Base-by-base conservation (phyloP, 2,329 filamentous ascomycete genomes). In the Scedosporium aurantiacum region DNA sequence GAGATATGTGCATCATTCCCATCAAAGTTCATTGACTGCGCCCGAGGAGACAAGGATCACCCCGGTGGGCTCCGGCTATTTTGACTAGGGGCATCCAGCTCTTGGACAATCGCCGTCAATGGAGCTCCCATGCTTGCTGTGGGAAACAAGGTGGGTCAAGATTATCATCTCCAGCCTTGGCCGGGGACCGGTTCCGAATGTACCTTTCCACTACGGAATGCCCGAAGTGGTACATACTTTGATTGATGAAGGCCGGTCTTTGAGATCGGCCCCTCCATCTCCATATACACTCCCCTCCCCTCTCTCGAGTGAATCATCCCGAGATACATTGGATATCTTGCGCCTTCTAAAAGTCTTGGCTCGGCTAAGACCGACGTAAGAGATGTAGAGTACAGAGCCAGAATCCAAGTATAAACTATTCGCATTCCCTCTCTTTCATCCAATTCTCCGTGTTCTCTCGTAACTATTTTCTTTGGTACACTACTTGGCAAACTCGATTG, bases 281-380 rank as follows among this genome's bases (percentile, higher is more conserved):
- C 50, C 18, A 54, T 47, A 54, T 27, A 14, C 23, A 16, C 12
- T 14, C 21, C 47, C 47, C 16, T 21, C 23, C 50, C 50, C 32
- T 37, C 32, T 10, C 32, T 37, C 32, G 32, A 37, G 23, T 14
- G 18, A 27, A 23, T 18, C 43, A 18, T 23, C 21, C 43, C 16
- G 21, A 18, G 52, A 55, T 55, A 55, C 52, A 55, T 55, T 57
- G 54, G 27, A 40, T 37, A 18, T 57, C 54, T 57, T n/a, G n/a
- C 25, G 25, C 14, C 32, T 57, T 32, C 27, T 28, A 23, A 54
- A 54, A 54, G 54, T 40, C 54, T 57, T 57, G 54, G 54, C 54
- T 57, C 54, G 54, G 54, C 27, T 27, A 57, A 57, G 54, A 57
- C 54, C 54, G 54, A 57, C 32, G 54, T 57, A 40, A 57, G 54